Evolutionary conservation across 371 early-diverging fungal species (phyloP), one percentile per base, ranked within the genome.

Genomic region (Thermomucor indicae-seudaticae): DNA sequence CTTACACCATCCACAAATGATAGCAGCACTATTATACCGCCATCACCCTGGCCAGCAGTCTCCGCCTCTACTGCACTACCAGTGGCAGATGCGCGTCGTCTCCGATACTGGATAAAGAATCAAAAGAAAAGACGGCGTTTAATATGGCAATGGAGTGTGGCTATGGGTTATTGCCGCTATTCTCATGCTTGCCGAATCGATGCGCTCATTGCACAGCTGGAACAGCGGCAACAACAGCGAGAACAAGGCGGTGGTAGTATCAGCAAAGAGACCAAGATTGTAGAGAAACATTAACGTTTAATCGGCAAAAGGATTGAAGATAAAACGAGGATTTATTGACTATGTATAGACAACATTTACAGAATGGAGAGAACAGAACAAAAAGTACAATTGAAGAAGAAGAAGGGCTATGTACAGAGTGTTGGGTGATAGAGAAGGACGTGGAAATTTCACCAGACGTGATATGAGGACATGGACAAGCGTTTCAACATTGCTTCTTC

Each of bases 81-180:
- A n/a, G n/a, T n/a, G n/a, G n/a, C n/a, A n/a, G n/a, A n/a, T n/a
- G n/a, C n/a, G n/a, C n/a, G n/a, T n/a, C n/a, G n/a, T n/a, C 12
- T n/a, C 4, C 7, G 32, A 20, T 42, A 41, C 23, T 31, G 51
- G 51, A 42, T 27, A 41, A 29, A 31, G 11, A 41, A 47, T 27
- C 38, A 54, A 34, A 27, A 40, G 22, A 50, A 40, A 37, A 51
- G 60, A 19, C 55, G 48, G 38, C 47, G 42, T 14, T 34, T 61
- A 38, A 47, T 56, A 11, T 61, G 61, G 61, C 56, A 61, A 45
- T 61, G 61, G 61, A 61, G 61, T 17, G 55, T 61, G 8, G 51
- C 61, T 12, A 61, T 61, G 61, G 61, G 61, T 0, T 55, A 55
- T 25, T 61, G 61, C 30, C 47, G 37, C 1, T 61, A 61, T 35